Percentiles rank a stretch among this genome's conserved stretches.
Evolutionary conservation across 2,329 filamentous ascomycete genomes (phyloP).

Genomic region (Ascochyta koolunga): DNA sequence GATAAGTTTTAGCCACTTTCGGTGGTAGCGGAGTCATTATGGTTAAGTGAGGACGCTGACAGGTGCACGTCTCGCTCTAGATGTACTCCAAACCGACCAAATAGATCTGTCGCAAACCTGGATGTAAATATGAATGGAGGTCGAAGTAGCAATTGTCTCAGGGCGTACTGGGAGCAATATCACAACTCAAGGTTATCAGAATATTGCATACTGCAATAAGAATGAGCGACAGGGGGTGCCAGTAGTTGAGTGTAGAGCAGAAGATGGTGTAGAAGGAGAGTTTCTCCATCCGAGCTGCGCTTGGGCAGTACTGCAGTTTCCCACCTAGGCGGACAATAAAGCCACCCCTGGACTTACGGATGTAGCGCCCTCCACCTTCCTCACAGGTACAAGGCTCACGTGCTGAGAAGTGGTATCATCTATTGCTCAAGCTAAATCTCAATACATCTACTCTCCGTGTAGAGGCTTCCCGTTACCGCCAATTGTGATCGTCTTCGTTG

Average conservation of each 20-base stretch:
- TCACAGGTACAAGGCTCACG: background rate
- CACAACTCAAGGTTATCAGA: background rate
- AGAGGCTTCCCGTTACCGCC: conserved; percentile 67
- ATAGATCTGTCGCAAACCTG: background rate
- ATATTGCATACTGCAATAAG: background rate
- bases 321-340: background rate
- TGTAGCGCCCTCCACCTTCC: background rate
- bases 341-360: background rate
- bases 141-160: background rate
- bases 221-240: background rate
- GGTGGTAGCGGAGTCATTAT: too few species aligned
- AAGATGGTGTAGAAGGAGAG: background rate
- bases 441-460: conserved; percentile 48
- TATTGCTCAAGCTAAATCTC: background rate
- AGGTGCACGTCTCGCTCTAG: background rate
- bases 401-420: background rate
- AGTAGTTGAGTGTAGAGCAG: background rate
- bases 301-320: background rate
- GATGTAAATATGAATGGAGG: background rate
- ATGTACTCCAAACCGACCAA: background rate
- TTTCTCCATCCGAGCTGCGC: background rate
- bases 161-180: background rate
- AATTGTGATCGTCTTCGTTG: conserved; percentile 58
- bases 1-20: background rate
- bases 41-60: background rate